A percentile compares a stretch with the other conserved stretches of the same genome.
phyloP scores from a whole-genome alignment of 73 alveolate genomes.

The Tetrahymena borealis region DNA sequence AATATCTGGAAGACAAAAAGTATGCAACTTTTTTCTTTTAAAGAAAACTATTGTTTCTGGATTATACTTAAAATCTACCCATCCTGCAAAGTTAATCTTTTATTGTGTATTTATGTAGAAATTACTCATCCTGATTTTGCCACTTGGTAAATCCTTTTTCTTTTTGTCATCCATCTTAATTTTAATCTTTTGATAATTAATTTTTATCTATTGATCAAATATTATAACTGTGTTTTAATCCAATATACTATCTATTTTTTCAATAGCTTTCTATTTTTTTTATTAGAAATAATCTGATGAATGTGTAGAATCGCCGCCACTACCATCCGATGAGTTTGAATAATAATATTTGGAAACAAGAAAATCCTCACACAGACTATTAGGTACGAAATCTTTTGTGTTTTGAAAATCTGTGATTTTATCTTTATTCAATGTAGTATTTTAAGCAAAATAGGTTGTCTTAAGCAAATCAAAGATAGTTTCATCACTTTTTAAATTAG shows the following conservation, averaged over 20 bases:
- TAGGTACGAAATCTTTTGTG: not conserved
- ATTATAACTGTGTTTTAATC: not conserved
- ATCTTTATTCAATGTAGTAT: not conserved
- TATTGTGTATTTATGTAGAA: no score
- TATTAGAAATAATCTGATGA: not conserved
- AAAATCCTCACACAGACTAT: not conserved
- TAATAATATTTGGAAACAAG: not conserved
- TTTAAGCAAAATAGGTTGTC: not conserved
- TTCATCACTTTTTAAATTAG: not conserved
- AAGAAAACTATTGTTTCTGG: no score
- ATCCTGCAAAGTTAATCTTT: no score
- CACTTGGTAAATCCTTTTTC: no score
- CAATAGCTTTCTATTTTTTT: not conserved
- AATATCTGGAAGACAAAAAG: not conserved
- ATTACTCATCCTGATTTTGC: no score
- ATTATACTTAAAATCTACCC: no score
- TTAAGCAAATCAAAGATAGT: not conserved
- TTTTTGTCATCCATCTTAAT: not conserved
- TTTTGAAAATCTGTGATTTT: not conserved
- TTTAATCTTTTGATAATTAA: not conserved
- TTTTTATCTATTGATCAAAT: not conserved
- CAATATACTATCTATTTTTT: not conserved
- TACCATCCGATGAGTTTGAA: no score
- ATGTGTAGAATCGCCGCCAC: not conserved
- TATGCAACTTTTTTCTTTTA: no score